Evolutionary conservation across 2,329 filamentous ascomycete genomes (phyloP), one percentile per base, ranked within the genome.

Genomic region (Ilyonectria robusta): DNA sequence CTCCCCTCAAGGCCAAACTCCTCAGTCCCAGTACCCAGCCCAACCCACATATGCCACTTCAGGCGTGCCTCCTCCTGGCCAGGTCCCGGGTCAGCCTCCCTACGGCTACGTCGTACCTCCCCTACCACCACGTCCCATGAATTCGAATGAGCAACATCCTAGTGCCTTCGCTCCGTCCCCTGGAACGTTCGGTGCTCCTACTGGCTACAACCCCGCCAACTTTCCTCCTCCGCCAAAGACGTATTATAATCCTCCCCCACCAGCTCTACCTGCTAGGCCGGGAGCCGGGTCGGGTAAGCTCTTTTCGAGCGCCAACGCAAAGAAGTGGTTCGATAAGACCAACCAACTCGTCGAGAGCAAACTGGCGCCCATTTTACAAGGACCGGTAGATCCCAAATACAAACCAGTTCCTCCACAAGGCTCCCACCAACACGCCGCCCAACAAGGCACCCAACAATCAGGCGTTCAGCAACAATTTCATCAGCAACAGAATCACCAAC

Each of bases 291-390:
- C 40, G n/a, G 7, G 15, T 8, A 77, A 75, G 35, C 69, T 80
- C 15, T 79, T 81, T 53, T 76, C 78, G 29, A 75, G 76, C 64
- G 75, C 74, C 37, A 78, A 78, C 19, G 80, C 78, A 1, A 75
- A 78, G 63, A 79, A 77, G 60, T 80, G 79, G 76, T 56, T 81
- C 13, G 78, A 76, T 57, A 81, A 78, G 72, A 81, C 79, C 29
- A 77, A 76, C 26, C 75, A 79, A 51, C 76, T 75, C 13, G 67
- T 82, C 23, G 80, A 81, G 67, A 79, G 71, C 53, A 79, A 73
- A 37, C 66, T 80, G 50, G 79, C 76, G 23, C 72, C 77, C 3
- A 77, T 79, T 46, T 58, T 78, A 51, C 78, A 79, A 47, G 68
- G 69, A 3, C 68, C 58, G 8, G 47, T 46, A 15, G 59, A 62